Base-by-base conservation (phyloP, 139 green algal species). In the Tetraselmis striata region DNA sequence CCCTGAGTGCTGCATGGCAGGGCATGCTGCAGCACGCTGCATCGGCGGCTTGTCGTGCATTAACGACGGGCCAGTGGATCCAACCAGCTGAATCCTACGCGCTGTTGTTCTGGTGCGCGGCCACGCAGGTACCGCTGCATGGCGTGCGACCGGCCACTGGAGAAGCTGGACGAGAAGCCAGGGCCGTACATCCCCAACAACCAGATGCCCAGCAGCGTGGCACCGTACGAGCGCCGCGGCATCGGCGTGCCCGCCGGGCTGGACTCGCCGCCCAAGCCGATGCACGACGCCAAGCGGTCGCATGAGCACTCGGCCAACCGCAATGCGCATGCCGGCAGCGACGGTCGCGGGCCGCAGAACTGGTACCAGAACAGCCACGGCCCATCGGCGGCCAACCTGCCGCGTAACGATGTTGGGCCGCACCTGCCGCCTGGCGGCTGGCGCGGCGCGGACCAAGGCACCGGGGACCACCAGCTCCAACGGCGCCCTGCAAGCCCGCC, bases 81-180 rank as follows among this genome's bases (percentile, higher is more conserved):
- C n/a, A n/a, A n/a, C n/a, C n/a, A n/a, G n/a, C n/a, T n/a, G n/a
- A n/a, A n/a, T n/a, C n/a, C n/a, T n/a, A n/a, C n/a, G n/a, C n/a
- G n/a, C n/a, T n/a, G n/a, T n/a, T n/a, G n/a, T 67, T 67, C 11
- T 67, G 75, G 67, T 83, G 79, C 32, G 78, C 77, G 31, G 23
- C 29, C 1, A 29, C 29, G 29, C 11, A 84, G 84, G 27, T 85
- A 85, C 77, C 81, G 88, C 24, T 92, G 88, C 76, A 88, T 92
- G 85, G 87, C 88, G 18, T 93, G 90, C 77, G 90, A 93, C 80
- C 85, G 90, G 76, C 89, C 89, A 22, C 82, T 93, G 29, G 86
- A 89, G 0, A 87, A 86, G 77, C 85, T 93, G 79, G 83, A 92
- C 31, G 31, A 83, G 0, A 31, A 30, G 31, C 82, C 83, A 1